These are phyloP conservation scores for Sugiyamaella boreocaroliniensis DNA, from an alignment of 805 yeast species.

Conservation along the genomic window DNA sequence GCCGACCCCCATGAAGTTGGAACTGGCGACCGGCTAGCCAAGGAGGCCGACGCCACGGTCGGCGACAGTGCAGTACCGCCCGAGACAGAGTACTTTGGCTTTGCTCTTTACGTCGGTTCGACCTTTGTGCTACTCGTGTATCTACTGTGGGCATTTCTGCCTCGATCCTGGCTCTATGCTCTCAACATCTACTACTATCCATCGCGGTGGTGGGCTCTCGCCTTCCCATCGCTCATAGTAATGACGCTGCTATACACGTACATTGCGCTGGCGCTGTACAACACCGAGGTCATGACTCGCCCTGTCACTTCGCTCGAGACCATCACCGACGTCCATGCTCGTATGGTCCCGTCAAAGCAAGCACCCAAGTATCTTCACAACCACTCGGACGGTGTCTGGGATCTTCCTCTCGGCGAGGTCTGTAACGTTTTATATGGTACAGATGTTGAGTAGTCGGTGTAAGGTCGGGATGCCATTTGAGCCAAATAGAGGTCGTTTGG, in stretches of 20 bases:
- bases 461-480: no score
- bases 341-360: constrained; percentile 32
- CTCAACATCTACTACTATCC: constrained; percentile 69
- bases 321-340: constrained; percentile 61
- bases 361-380: constrained; percentile 40
- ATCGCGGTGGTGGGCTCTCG: constrained; percentile 85
- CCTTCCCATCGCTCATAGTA: constrained; percentile 63
- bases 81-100: constrained; percentile 75
- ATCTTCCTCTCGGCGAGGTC: constrained; percentile 53
- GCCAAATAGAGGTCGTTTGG: no score
- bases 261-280: constrained; percentile 62
- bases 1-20: constrained; percentile 3
- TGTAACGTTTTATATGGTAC: constrained; percentile 25
- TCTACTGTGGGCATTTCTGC: constrained; percentile 69
- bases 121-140: constrained; percentile 50
- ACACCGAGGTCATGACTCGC: constrained; percentile 66
- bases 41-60: constrained; percentile 32
- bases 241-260: constrained; percentile 69
- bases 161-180: constrained; percentile 46
- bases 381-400: constrained; percentile 82
- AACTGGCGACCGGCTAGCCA: constrained; percentile 28
- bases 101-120: constrained; percentile 68
- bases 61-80: constrained; percentile 35
- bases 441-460: no score
- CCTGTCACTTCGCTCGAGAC: constrained; percentile 53